Evolutionary conservation across 495 filamentous ascomycete genomes (phyloP), one percentile per base, ranked within the genome.

Genomic region (Xylaria bambusicola): DNA sequence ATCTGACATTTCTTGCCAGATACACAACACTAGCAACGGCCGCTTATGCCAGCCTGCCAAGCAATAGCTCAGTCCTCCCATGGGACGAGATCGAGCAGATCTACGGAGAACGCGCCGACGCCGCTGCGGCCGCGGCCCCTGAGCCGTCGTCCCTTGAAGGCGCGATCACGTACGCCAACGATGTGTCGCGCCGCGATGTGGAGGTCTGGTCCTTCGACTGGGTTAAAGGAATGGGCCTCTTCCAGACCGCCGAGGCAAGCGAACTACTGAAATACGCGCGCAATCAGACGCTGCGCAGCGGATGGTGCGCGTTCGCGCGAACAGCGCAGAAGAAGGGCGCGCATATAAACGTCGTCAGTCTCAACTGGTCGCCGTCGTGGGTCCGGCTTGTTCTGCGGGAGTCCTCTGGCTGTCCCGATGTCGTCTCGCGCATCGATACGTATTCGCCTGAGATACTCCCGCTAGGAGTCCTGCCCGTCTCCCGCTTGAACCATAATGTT

Each of bases 281-380:
- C n/a, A 54, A 54, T 24, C 51, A 44, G 24, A 54, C 38, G 6
- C 7, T 54, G 3, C 51, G 51, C 21, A 31, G 24, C 17, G 51
- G 51, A n/a, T 54, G 51, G 51, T 54, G 51, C 38, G 8, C 35
- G 2, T 54, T 54, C 38, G 38, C 51, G 38, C 51, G 51, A 18
- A 26, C 38, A 5, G 51, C 51, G 38, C 36, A 54, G 21, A 20
- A 6, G 15, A 18, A 29, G 2, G 51, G 51, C 24, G 36, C 31
- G 3, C 35, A 24, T 10, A 54, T 54, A n/a, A 15, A 54, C 7
- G 51, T 54, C 38, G 38, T 54, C 2, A 54, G 51, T 17, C 51
- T 54, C 51, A 54, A 54, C 51, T 54, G 51, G 51, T 54, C 51
- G 17, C 51, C 51, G 51, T 54, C 51, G 38, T 54, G 51, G 51